These are phyloP conservation scores for Hansfordia pulvinata DNA, from an alignment of 2,329 filamentous ascomycete genomes.

Conservation along the genomic window DNA sequence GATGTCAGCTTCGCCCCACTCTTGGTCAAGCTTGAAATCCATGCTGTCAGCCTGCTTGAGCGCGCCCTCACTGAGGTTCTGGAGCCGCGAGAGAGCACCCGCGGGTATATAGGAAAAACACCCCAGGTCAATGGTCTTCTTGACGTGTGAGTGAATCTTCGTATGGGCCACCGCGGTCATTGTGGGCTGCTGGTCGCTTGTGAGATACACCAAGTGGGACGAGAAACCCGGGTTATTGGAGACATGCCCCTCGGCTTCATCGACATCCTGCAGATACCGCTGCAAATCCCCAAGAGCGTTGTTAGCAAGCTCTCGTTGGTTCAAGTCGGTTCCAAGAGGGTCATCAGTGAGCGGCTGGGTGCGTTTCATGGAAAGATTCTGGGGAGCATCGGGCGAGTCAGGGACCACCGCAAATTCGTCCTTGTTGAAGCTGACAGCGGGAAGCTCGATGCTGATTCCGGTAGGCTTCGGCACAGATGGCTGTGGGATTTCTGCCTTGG, in stretches of 20 bases:
- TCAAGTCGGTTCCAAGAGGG: conserved; percentile 47
- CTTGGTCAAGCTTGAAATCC: conserved; percentile 55
- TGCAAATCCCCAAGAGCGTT: conserved; percentile 58
- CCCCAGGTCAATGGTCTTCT: conserved; percentile 55
- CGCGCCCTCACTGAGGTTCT: conserved; percentile 66
- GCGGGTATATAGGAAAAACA: conserved; percentile 60
- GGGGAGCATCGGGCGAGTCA: conserved; percentile 30
- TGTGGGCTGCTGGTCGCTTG: conserved; percentile 46
- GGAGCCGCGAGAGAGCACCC: conserved; percentile 60
- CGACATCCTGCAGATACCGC: conserved; percentile 56
- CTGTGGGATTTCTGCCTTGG: background rate
- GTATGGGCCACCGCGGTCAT: conserved; percentile 56
- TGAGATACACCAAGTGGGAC: conserved; percentile 38
- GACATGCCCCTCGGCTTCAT: conserved; percentile 61
- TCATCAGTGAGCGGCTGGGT: conserved; percentile 37
- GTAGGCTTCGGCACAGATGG: conserved; percentile 3
- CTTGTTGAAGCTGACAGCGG: conserved; percentile 27
- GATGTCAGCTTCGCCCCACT: conserved; percentile 54
- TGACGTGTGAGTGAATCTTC: conserved; percentile 59
- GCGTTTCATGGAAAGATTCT: conserved; percentile 36
- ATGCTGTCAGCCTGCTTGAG: conserved; percentile 53
- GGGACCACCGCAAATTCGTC: conserved; percentile 37
- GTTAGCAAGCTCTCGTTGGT: conserved; percentile 73
- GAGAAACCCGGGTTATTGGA: conserved; percentile 40
- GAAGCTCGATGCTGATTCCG: conserved; percentile 34